Base-by-base conservation (phyloP, 1,139 yeast genomes). In the Candida sp. region DNA sequence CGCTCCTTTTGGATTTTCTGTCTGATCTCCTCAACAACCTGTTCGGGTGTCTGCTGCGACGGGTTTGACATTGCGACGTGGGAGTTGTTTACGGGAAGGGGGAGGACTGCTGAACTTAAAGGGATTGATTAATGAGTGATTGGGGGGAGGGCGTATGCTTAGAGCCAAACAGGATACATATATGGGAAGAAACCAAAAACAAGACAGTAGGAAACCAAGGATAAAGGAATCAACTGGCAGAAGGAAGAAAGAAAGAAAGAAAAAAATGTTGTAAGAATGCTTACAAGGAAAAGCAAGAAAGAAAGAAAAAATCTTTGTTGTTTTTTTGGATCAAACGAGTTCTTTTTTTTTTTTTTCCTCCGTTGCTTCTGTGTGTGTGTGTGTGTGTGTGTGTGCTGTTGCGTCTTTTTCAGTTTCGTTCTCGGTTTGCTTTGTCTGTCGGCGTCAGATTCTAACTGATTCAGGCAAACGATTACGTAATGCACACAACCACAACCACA, bases 1-100 rank as follows among this genome's bases (percentile, higher is more conserved):
- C 80, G 79, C 70, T 94, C 98, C 52, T 97, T 82, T 58, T 90
- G 94, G 62, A 94, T 91, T 77, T 92, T 93, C 59, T 83, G 83
- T 61, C 80, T 77, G 68, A 92, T 90, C 64, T 91, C 97, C 48
- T 72, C 70, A 48, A 85, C 62, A 47, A 75, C 76, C 49, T 73
- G 69, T 32, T 68, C 67, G 6, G 49, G 49, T n/a, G 48, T 48
- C 25, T 44, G 46, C 35, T 33, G 38, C 25, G 32, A 41, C 23
- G 42, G 39, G 12, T 42, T 48, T 31, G 48, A 48, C 54, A 49
- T 51, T 12, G 11, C 40, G 17, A 26, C 31, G 28, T 25, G 5
- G 30, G 30, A 11, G 6, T 11, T n/a, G 11, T 9, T 2, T 25
- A 12, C 5, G n/a, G n/a, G n/a, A 38, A 3, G 25, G 30, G 27